Conservation (phyloP, 129 eudicot genomes). For the Chrysanthemum seticuspe region DNA sequence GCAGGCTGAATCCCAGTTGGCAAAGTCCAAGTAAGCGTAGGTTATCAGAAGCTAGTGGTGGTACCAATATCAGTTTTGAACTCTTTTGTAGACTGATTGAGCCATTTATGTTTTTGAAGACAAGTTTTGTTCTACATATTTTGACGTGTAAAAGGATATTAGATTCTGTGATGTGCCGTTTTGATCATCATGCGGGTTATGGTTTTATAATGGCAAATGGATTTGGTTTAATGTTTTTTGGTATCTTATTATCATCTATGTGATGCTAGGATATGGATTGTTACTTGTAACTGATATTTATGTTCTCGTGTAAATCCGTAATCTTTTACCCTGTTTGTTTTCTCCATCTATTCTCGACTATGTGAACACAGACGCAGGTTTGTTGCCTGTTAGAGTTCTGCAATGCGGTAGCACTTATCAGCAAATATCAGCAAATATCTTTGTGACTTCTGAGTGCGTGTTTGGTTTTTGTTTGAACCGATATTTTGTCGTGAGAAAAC, state of each 20-base stretch:
- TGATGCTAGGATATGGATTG: background rate
- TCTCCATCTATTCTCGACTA: too few species aligned
- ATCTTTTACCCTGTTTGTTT: too few species aligned
- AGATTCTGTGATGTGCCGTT: background rate
- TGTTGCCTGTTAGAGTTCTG: too few species aligned
- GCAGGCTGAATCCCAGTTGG: conserved; percentile 31
- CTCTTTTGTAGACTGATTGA: background rate
- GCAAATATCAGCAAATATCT: too few species aligned
- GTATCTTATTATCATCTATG: background rate
- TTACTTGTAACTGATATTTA: background rate
- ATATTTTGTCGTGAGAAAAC: too few species aligned
- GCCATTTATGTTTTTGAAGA: conserved; percentile 5
- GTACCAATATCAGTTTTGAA: conserved; percentile 9
- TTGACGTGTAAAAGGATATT: conserved; percentile 5
- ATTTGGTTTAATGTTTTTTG: background rate
- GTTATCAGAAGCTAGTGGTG: background rate
- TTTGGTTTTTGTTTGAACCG: too few species aligned
- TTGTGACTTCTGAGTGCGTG: too few species aligned
- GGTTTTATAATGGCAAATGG: background rate
- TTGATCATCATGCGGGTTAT: background rate
- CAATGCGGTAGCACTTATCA: too few species aligned
- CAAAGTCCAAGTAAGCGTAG: conserved; percentile 26
- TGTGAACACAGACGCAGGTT: too few species aligned
- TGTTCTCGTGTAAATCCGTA: too few species aligned
- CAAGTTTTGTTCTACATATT: conserved; percentile 6